phyloP scores from a whole-genome alignment of 768 basidiomycete species.

The Russula compacta region DNA sequence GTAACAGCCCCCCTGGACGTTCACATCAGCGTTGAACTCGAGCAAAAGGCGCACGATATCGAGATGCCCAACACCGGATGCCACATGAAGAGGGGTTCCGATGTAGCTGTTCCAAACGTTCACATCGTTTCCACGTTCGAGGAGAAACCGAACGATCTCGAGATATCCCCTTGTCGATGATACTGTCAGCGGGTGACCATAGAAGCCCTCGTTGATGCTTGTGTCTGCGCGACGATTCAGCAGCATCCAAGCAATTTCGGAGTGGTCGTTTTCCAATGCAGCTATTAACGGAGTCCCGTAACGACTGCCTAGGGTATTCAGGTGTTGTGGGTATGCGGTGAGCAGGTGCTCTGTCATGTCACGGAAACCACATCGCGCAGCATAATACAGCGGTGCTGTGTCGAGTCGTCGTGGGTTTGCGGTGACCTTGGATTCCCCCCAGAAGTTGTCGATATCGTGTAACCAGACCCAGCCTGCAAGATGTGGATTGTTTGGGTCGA shows the following conservation, averaged over 20 bases:
- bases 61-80: not conserved
- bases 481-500: conserved; percentile 3
- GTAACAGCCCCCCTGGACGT: conserved; percentile 5
- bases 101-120: conserved; percentile 2
- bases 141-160: conserved; percentile 1
- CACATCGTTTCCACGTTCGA: not conserved
- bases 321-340: not conserved
- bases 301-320: conserved; percentile 2
- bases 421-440: not conserved
- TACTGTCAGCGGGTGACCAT: not conserved
- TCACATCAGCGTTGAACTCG: not conserved
- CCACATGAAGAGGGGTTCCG: conserved; percentile 5
- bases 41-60: not conserved
- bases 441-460: conserved; percentile 3
- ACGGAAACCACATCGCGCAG: not conserved
- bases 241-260: conserved; percentile 2
- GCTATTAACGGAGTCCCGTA: conserved; percentile 7
- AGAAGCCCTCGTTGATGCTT: not conserved
- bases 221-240: not conserved
- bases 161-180: conserved; percentile 2
- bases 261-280: conserved; percentile 1
- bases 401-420: not conserved
- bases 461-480: conserved; percentile 11
- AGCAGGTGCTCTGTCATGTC: not conserved
- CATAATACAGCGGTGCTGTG: conserved; percentile 2